Evolutionary conservation across 768 basidiomycete species (phyloP).

Genomic region (Floccularia luteovirens): DNA sequence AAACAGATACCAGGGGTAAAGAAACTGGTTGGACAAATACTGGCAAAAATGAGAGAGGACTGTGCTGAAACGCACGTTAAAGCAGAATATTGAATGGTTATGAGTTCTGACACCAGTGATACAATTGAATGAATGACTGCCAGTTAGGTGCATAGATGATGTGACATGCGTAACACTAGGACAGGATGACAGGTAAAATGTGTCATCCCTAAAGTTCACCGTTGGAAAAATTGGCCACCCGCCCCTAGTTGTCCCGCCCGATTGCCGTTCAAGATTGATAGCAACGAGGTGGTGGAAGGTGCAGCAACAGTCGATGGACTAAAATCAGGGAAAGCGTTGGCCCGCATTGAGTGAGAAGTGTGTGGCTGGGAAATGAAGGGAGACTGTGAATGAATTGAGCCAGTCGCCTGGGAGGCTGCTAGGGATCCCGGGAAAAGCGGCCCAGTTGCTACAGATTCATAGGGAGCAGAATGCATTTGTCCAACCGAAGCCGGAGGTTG

Average conservation of each 20-base stretch:
- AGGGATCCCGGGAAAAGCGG: background rate
- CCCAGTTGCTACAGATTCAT: background rate
- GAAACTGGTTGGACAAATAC: background rate
- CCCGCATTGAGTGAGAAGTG: background rate
- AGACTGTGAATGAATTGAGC: background rate
- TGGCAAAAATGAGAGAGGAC: background rate
- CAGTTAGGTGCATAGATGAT: too few species aligned
- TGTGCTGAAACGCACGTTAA: background rate
- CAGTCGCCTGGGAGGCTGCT: background rate
- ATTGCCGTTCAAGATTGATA: conserved; percentile 8
- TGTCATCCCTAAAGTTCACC: background rate
- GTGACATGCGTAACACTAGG: too few species aligned
- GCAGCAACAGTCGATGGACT: too few species aligned
- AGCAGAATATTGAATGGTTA: too few species aligned
- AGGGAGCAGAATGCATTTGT: conserved; percentile 1
- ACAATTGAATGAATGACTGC: too few species aligned
- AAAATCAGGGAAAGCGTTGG: too few species aligned
- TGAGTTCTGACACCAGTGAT: too few species aligned
- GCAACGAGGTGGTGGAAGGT: conserved; percentile 6
- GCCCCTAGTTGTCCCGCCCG: background rate
- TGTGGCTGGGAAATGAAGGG: background rate
- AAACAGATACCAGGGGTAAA: too few species aligned
- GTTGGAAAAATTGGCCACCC: background rate
- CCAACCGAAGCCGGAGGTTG: conserved; percentile 1
- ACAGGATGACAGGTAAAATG: too few species aligned